Percentiles rank a stretch among this genome's conserved stretches.
phyloP scores from a whole-genome alignment of 371 early-diverging fungal species.

The Rhizomucor miehei region DNA sequence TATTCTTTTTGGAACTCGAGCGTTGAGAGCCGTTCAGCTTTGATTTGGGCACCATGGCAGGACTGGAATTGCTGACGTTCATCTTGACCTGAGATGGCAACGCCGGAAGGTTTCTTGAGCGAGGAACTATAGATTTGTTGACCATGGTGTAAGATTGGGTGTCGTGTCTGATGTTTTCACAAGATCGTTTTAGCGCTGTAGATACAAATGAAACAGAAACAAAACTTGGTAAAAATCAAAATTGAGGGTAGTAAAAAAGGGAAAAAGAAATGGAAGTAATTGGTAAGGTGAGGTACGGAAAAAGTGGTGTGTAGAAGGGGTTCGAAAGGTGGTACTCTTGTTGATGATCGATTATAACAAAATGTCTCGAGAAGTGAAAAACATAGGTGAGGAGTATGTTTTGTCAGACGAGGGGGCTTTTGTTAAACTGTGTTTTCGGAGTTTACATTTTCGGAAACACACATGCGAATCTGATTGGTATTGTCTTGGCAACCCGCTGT shows the following conservation, averaged over 20 bases:
- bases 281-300: no score
- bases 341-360: no score
- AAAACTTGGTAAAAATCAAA: slow-evolving; percentile 1
- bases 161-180: not conserved
- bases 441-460: no score
- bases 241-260: slow-evolving; percentile 2
- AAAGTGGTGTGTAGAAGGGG: no score
- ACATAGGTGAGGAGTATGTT: no score
- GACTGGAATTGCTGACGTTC: slow-evolving; percentile 11
- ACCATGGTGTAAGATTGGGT: not conserved
- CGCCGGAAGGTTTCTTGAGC: slow-evolving; percentile 18
- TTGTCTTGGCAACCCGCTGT: no score
- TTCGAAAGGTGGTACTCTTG: no score
- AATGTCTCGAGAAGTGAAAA: no score
- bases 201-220: slow-evolving; percentile 1
- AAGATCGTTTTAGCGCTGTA: slow-evolving; percentile 1
- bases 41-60: not conserved
- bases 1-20: slow-evolving; percentile 6
- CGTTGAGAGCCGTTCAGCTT: no score
- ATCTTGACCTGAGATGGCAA: slow-evolving; percentile 11
- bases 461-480: no score
- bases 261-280: not conserved
- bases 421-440: no score
- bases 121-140: not conserved
- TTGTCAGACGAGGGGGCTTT: no score